Percentiles rank a stretch among this genome's conserved stretches.
Evolutionary conservation across 2,329 filamentous ascomycete species (phyloP).

Genomic region (Hymenoscyphus repandus): DNA sequence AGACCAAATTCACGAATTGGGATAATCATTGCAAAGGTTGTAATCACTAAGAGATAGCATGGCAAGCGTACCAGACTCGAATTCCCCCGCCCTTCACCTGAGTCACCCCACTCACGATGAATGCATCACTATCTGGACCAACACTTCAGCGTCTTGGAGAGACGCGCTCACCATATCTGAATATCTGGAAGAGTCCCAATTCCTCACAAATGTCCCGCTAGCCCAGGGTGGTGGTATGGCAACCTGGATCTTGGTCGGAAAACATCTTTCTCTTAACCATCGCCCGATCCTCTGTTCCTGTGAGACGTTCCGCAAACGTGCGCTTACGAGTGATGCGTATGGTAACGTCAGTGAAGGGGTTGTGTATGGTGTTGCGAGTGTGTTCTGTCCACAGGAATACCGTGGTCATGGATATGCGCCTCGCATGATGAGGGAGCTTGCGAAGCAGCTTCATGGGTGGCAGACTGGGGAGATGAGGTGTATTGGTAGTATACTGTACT

Average conservation of each 20-base stretch:
- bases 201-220: conserved; percentile 49
- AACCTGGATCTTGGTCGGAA: conserved; percentile 57
- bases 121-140: conserved; percentile 45
- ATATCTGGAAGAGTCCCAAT: conserved; percentile 52
- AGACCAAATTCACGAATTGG: no score
- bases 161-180: conserved; percentile 45
- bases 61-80: background rate
- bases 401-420: conserved; percentile 69
- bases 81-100: conserved; percentile 38
- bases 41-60: no score
- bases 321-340: conserved; percentile 38
- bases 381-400: conserved; percentile 63
- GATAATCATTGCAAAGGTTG: no score
- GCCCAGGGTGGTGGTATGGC: conserved; percentile 51
- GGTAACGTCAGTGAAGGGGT: conserved; percentile 45
- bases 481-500: conserved; percentile 67
- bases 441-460: conserved; percentile 43
- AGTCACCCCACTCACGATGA: conserved; percentile 51
- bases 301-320: conserved; percentile 56
- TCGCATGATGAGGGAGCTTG: conserved; percentile 65
- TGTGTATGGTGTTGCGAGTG: conserved; percentile 70
- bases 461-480: conserved; percentile 37
- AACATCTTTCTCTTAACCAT: conserved; percentile 30
- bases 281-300: conserved; percentile 57
- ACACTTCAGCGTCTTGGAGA: conserved; percentile 52